Conservation (phyloP, 768 basidiomycete species). For the Boletus rufocinnamomeus region DNA sequence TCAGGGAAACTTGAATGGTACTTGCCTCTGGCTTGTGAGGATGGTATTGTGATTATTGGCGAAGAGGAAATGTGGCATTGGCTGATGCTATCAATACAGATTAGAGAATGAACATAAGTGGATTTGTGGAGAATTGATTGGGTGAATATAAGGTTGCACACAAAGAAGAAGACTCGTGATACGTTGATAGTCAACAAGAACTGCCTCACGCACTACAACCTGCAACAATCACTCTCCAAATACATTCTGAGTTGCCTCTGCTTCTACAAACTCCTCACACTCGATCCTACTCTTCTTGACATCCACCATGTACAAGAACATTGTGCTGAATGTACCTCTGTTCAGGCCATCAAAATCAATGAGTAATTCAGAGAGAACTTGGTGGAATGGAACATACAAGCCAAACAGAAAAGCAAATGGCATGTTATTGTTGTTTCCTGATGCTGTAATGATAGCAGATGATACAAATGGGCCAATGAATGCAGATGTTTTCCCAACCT, state of each 20-base stretch:
- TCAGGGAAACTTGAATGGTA: neutral
- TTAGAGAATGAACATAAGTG: neutral
- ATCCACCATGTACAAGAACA: constrained; percentile 65
- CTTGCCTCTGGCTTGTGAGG: neutral
- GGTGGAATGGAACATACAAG: constrained; percentile 47
- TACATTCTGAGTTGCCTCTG: constrained; percentile 48
- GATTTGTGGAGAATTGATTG: neutral
- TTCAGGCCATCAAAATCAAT: neutral
- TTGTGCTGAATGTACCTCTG: constrained; percentile 34
- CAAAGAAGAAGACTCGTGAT: no score
- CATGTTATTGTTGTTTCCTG: constrained; percentile 71
- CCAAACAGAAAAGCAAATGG: constrained; percentile 74
- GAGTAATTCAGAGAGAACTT: neutral
- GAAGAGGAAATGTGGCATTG: neutral
- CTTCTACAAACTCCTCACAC: constrained; percentile 60
- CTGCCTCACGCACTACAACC: neutral
- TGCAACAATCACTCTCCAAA: constrained; percentile 24
- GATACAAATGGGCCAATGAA: constrained; percentile 78
- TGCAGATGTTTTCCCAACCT: constrained; percentile 75
- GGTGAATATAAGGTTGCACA: neutral
- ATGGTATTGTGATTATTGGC: neutral
- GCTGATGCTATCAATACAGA: neutral
- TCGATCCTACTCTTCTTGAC: constrained; percentile 63
- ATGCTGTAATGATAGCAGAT: constrained; percentile 69
- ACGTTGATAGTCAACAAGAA: neutral